A percentile compares a stretch with the other conserved stretches of the same genome.
phyloP scores from a whole-genome alignment of 352 stramenopile genomes.

The Aphanomyces cochlioides region DNA sequence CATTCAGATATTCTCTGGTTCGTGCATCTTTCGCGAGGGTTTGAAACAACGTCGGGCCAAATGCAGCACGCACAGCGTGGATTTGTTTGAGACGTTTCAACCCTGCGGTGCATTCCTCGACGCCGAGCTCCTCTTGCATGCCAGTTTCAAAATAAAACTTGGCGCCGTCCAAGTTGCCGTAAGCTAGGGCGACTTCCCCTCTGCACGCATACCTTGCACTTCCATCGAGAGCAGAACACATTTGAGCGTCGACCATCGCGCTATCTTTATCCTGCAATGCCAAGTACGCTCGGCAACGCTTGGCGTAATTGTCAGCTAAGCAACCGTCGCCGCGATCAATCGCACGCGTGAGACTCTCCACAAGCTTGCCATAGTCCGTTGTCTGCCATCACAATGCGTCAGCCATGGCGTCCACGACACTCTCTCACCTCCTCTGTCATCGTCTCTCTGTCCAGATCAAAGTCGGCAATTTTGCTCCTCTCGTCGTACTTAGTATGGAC shows the following conservation, averaged over 20 bases:
- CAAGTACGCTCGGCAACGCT: neutral
- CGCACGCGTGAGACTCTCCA: too few relatives aligned
- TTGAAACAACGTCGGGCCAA: neutral
- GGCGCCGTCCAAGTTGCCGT: neutral
- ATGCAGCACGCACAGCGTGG: neutral
- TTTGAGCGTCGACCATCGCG: neutral
- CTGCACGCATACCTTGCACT: neutral
- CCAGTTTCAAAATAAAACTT: neutral
- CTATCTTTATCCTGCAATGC: neutral
- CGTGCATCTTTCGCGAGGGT: neutral
- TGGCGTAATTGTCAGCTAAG: neutral
- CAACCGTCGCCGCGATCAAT: neutral
- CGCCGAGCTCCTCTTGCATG: neutral
- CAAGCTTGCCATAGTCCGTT: too few relatives aligned
- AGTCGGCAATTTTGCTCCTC: too few relatives aligned
- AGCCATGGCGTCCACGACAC: too few relatives aligned
- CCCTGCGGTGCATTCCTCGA: neutral
- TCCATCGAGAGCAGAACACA: neutral
- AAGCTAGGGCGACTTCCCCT: neutral
- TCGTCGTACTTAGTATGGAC: too few relatives aligned
- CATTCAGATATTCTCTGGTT: neutral
- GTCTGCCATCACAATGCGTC: too few relatives aligned
- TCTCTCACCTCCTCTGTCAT: too few relatives aligned
- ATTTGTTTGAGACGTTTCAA: neutral
- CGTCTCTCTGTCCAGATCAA: too few relatives aligned